phyloP scores from a whole-genome alignment of 441 rosid genomes.

The Pelargonium australe region DNA sequence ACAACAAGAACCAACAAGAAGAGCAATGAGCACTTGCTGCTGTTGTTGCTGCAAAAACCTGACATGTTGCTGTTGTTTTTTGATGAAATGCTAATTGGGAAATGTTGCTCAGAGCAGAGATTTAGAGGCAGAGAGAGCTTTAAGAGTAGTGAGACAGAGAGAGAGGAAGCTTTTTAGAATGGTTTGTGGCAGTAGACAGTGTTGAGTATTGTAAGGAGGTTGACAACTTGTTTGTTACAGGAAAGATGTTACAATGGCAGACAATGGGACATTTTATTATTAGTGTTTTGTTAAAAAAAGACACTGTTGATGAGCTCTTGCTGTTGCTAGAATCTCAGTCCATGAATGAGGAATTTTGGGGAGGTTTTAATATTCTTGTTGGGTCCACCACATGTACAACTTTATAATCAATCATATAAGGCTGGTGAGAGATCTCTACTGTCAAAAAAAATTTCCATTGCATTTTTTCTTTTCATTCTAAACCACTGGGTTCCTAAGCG shows the following conservation, averaged over 20 bases:
- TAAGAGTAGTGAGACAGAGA: slow-evolving; percentile 8
- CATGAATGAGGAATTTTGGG: slow-evolving; percentile 18
- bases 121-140: slow-evolving; percentile 18
- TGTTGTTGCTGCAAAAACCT: slow-evolving; percentile 31
- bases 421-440: slow-evolving; percentile 22
- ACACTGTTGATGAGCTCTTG: slow-evolving; percentile 20
- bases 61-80: slow-evolving; percentile 28
- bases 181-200: slow-evolving; percentile 43
- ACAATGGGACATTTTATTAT: slow-evolving; percentile 51
- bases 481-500: no score
- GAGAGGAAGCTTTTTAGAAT: slow-evolving; percentile 29
- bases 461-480: no score
- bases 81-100: slow-evolving; percentile 14
- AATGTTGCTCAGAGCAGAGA: background rate
- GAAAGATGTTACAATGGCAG: slow-evolving; percentile 72
- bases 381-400: slow-evolving; percentile 12
- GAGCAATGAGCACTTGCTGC: slow-evolving; percentile 27
- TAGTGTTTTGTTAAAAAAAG: slow-evolving; percentile 14
- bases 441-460: slow-evolving; percentile 8
- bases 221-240: slow-evolving; percentile 64
- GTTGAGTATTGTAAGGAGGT: slow-evolving; percentile 34
- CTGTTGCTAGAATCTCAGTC: slow-evolving; percentile 22
- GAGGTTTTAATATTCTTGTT: slow-evolving; percentile 6
- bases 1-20: slow-evolving; percentile 30
- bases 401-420: slow-evolving; percentile 19